These are phyloP conservation scores for Podaxis carcinomalis DNA, from an alignment of 768 basidiomycete species.

Conservation along the genomic window DNA sequence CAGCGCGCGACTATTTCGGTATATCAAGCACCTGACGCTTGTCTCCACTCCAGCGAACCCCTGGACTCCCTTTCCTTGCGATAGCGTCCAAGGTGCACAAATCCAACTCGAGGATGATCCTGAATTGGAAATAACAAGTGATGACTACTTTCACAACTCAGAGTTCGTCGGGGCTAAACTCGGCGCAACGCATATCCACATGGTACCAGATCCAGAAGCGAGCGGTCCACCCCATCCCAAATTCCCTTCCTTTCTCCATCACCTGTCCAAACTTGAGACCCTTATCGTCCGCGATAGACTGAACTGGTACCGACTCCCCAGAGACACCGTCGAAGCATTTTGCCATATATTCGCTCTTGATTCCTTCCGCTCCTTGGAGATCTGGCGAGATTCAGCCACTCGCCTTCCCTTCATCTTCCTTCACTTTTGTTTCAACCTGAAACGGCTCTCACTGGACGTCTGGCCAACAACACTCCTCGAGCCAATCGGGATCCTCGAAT, in stretches of 20 bases:
- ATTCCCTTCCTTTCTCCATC: constrained; percentile 6
- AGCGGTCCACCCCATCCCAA: background rate
- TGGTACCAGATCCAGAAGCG: constrained; percentile 1
- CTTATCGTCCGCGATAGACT: background rate
- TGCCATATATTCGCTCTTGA: background rate
- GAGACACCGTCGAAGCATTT: background rate
- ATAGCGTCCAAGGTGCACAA: background rate
- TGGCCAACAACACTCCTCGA: background rate
- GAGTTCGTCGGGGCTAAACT: background rate
- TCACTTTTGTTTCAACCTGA: background rate
- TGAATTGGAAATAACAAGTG: background rate
- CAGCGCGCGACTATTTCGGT: background rate
- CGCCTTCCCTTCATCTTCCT: constrained; percentile 3
- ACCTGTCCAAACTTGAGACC: background rate
- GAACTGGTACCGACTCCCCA: background rate
- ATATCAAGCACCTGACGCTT: constrained; percentile 3
- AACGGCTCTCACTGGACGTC: background rate
- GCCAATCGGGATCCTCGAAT: background rate
- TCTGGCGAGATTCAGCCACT: background rate
- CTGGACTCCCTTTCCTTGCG: background rate
- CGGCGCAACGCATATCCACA: background rate
- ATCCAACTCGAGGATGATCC: background rate
- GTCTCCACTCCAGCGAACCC: background rate
- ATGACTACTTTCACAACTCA: background rate
- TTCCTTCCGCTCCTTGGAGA: background rate